Percentiles rank a stretch among this genome's conserved stretches.
Conservation (phyloP, 2,329 filamentous ascomycete genomes). For the Xylariales sp. region DNA sequence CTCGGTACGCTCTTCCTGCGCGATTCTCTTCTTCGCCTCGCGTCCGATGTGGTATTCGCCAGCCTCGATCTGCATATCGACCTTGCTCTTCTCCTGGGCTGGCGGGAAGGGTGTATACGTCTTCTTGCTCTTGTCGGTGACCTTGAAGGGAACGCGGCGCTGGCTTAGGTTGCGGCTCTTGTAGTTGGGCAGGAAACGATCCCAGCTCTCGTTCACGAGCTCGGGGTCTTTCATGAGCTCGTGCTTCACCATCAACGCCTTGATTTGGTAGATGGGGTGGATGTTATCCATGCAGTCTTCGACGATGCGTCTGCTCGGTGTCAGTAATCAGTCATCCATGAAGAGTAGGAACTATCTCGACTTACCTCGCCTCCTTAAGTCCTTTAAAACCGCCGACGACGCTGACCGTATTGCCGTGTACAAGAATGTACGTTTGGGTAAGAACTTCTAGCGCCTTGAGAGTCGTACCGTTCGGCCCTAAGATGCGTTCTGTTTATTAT, state of each 20-base stretch:
- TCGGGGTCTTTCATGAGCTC: constrained; percentile 87
- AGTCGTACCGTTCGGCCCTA: constrained; percentile 87
- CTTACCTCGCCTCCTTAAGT: constrained; percentile 87
- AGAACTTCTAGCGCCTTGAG: constrained; percentile 90
- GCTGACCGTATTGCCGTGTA: constrained; percentile 93
- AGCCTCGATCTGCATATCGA: constrained; percentile 95
- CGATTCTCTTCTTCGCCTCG: constrained; percentile 81
- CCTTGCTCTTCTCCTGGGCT: constrained; percentile 96
- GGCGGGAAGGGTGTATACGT: constrained; percentile 96
- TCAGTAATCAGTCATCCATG: too few relatives aligned
- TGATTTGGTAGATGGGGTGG: constrained; percentile 67
- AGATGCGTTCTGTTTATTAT: too few relatives aligned
- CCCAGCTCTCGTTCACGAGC: constrained; percentile 86
- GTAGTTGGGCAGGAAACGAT: constrained; percentile 93
- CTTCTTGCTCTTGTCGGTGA: constrained; percentile 93
- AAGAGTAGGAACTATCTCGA: too few relatives aligned
- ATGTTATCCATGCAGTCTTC: constrained; percentile 80
- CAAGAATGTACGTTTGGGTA: constrained; percentile 86
- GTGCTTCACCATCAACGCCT: constrained; percentile 79
- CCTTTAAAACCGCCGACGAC: constrained; percentile 92
- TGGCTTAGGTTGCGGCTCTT: constrained; percentile 89
- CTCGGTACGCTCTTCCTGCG: constrained; percentile 74
- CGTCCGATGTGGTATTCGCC: constrained; percentile 96
- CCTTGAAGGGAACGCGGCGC: constrained; percentile 73
- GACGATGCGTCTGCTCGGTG: constrained; percentile 78